phyloP scores from a whole-genome alignment of 805 yeast genomes.

The Yarrowia yakushimensis region DNA sequence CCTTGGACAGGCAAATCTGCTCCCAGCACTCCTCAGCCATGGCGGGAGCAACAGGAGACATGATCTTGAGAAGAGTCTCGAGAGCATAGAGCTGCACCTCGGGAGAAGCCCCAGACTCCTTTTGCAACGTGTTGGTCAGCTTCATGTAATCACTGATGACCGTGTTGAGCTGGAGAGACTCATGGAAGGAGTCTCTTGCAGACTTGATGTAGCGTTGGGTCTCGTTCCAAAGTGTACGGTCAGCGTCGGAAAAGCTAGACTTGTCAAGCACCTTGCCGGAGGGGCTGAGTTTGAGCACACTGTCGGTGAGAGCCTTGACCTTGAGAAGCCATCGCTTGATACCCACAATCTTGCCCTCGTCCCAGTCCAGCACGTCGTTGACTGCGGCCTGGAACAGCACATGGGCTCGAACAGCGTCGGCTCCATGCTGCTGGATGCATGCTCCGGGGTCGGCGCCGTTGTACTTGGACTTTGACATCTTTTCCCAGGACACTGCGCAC shows the following conservation, averaged over 20 bases:
- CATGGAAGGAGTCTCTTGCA: conserved; percentile 58
- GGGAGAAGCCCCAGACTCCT: conserved; percentile 40
- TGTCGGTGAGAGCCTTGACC: conserved; percentile 40
- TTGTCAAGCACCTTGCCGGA: conserved; percentile 24
- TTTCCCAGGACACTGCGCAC: conserved; percentile 67
- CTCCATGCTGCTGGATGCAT: conserved; percentile 74
- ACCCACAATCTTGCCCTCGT: conserved; percentile 81
- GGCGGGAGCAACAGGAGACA: conserved; percentile 81
- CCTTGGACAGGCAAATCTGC: conserved; percentile 37
- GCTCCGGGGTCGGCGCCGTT: conserved; percentile 89
- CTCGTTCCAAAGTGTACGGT: conserved; percentile 56
- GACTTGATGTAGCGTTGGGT: conserved; percentile 47
- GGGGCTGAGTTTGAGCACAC: not conserved
- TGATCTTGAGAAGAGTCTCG: conserved; percentile 53
- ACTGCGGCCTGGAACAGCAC: conserved; percentile 90
- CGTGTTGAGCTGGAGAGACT: conserved; percentile 68
- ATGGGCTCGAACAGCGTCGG: conserved; percentile 93
- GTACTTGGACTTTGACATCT: conserved; percentile 94
- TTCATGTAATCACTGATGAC: conserved; percentile 90
- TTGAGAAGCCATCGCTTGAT: conserved; percentile 79
- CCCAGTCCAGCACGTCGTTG: conserved; percentile 80
- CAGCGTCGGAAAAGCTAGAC: conserved; percentile 42
- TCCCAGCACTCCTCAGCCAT: conserved; percentile 83
- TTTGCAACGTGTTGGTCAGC: conserved; percentile 52
- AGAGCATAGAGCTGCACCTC: conserved; percentile 49